Conservation (phyloP, 352 stramenopile species). For the Elongisporangium anandrum region DNA sequence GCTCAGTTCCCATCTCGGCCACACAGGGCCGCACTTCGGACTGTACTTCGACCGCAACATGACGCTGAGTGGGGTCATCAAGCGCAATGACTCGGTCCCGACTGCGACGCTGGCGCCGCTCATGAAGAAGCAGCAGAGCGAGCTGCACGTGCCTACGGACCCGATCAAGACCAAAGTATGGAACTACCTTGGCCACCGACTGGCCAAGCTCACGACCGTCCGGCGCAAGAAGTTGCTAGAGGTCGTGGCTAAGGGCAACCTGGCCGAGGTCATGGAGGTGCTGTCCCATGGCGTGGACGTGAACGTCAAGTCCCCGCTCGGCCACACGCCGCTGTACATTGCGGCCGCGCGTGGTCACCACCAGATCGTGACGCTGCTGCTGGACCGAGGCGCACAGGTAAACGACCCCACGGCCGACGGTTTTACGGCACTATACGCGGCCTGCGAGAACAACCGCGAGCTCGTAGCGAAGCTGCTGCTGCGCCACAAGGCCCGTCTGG, state of each 20-base stretch:
- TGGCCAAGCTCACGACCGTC: constrained; percentile 63
- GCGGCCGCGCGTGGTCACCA: constrained; percentile 48
- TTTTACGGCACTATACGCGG: constrained; percentile 45
- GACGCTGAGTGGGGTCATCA: constrained; percentile 40
- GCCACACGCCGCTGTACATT: constrained; percentile 58
- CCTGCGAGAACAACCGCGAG: constrained; percentile 61
- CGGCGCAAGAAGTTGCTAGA: constrained; percentile 70
- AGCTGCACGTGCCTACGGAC: constrained; percentile 18
- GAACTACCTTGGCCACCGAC: constrained; percentile 72
- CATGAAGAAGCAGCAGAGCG: constrained; percentile 32
- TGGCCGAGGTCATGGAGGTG: constrained; percentile 58
- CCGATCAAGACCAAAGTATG: constrained; percentile 46
- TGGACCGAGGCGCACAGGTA: constrained; percentile 56
- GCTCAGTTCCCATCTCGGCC: constrained; percentile 2
- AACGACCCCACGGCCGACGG: constrained; percentile 54
- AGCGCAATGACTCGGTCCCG: constrained; percentile 15
- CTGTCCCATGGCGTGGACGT: constrained; percentile 57
- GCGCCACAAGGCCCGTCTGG: constrained; percentile 44
- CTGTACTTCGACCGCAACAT: constrained; percentile 14
- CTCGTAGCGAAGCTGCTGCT: constrained; percentile 51
- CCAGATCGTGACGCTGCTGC: constrained; percentile 61
- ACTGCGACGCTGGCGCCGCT: constrained; percentile 48
- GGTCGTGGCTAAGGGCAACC: constrained; percentile 42
- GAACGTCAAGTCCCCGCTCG: constrained; percentile 36
- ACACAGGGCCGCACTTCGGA: not conserved